phyloP scores from a whole-genome alignment of 768 basidiomycete genomes.

The Leucocoprinus sp. region DNA sequence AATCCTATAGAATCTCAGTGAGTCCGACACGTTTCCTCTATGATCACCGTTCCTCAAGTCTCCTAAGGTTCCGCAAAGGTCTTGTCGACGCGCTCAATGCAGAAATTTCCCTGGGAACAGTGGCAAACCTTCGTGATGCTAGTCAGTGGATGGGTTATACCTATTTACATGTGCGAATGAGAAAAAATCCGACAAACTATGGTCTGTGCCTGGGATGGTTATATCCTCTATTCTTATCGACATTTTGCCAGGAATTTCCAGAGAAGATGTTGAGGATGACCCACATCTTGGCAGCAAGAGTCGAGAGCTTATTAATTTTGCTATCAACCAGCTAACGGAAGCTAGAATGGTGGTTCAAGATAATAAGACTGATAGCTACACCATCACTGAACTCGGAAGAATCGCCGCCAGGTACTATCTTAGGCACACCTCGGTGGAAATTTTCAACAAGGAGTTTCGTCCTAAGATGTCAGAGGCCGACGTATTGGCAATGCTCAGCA shows the following conservation, averaged over 20 bases:
- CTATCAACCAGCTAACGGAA: conserved; percentile 59
- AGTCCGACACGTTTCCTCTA: conserved; percentile 18
- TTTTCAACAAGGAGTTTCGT: conserved; percentile 74
- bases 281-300: conserved; percentile 66
- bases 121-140: conserved; percentile 77
- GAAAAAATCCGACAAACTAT: conserved; percentile 81
- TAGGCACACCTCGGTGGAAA: conserved; percentile 73
- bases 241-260: conserved; percentile 51
- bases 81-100: conserved; percentile 91
- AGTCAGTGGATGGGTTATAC: conserved; percentile 96
- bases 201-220: conserved; percentile 35
- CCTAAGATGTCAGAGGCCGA: conserved; percentile 90
- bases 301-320: conserved; percentile 52
- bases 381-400: conserved; percentile 84
- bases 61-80: conserved; percentile 63
- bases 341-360: conserved; percentile 82
- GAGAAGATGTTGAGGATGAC: conserved; percentile 62
- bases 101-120: conserved; percentile 91
- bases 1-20: conserved; percentile 96
- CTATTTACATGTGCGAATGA: conserved; percentile 93
- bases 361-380: conserved; percentile 44
- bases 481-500: conserved; percentile 75
- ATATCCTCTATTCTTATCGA: conserved; percentile 9
- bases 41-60: conserved; percentile 6
- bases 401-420: conserved; percentile 98